These are phyloP conservation scores for Yamadazyma pseudoaaseri DNA, from an alignment of 1,139 yeast species.

Conservation along the genomic window DNA sequence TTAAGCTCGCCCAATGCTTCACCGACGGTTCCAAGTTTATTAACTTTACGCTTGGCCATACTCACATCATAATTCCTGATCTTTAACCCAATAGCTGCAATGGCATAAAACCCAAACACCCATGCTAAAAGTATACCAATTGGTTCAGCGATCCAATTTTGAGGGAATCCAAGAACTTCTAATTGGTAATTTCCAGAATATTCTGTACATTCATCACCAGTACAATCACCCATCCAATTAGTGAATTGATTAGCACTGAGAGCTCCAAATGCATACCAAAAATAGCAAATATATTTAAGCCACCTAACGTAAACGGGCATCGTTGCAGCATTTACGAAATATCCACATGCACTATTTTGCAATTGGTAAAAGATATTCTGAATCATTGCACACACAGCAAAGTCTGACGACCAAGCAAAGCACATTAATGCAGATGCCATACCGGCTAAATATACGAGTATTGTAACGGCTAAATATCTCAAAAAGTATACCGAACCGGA, in stretches of 20 bases:
- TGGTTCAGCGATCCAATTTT: conserved; percentile 68
- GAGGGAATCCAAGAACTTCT: conserved; percentile 57
- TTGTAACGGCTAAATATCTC: conserved; percentile 55
- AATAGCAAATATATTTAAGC: conserved; percentile 72
- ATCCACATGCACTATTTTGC: conserved; percentile 80
- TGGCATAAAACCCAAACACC: conserved; percentile 52
- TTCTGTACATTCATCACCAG: conserved; percentile 31
- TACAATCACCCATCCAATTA: conserved; percentile 59
- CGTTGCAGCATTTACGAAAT: conserved; percentile 67
- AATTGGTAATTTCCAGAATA: conserved; percentile 58
- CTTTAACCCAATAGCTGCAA: conserved; percentile 47
- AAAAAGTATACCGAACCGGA: conserved; percentile 44
- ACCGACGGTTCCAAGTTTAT: conserved; percentile 24
- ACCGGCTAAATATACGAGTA: conserved; percentile 57
- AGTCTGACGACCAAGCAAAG: conserved; percentile 62
- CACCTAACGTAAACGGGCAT: conserved; percentile 88
- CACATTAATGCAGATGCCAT: conserved; percentile 56
- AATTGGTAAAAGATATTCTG: conserved; percentile 66
- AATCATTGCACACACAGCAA: conserved; percentile 61
- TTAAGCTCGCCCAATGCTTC: conserved; percentile 3
- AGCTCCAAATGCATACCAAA: conserved; percentile 80
- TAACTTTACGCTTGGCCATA: conserved; percentile 45
- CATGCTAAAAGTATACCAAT: conserved; percentile 60
- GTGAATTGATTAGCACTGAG: conserved; percentile 64
- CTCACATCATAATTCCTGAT: conserved; percentile 53